A percentile compares a stretch with the other conserved stretches of the same genome.
Conservation (phyloP, 352 stramenopile species). For the Phytophthora aleatoria region DNA sequence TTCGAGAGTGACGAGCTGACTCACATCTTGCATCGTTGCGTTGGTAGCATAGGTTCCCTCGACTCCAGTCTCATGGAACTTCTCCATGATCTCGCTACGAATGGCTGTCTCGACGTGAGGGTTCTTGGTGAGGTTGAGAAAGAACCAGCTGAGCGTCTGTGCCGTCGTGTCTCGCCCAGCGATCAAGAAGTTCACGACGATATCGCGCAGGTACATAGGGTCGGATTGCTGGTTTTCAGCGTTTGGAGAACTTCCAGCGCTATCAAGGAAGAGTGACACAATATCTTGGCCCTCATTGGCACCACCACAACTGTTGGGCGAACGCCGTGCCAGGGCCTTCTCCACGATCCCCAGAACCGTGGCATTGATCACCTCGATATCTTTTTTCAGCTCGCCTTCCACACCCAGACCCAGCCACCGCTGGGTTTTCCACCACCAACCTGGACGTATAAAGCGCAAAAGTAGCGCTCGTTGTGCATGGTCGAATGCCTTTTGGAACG, state of each 20-base stretch:
- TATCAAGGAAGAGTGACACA: constrained; percentile 38
- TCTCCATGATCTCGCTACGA: constrained; percentile 43
- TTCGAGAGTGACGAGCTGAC: constrained; percentile 48
- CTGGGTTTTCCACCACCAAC: constrained; percentile 53
- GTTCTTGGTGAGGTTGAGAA: constrained; percentile 53
- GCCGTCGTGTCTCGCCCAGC: constrained; percentile 81
- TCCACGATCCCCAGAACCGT: constrained; percentile 47
- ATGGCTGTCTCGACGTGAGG: constrained; percentile 50
- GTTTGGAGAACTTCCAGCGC: constrained; percentile 15
- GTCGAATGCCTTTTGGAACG: constrained; percentile 66
- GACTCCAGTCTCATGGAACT: constrained; percentile 10
- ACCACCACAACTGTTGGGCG: background rate
- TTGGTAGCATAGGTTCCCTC: background rate
- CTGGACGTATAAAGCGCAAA: constrained; percentile 43
- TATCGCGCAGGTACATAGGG: constrained; percentile 54
- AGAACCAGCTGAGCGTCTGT: constrained; percentile 75
- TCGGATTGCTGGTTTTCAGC: constrained; percentile 33
- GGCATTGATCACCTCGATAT: constrained; percentile 45
- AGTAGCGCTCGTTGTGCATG: constrained; percentile 35
- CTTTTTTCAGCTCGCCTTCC: constrained; percentile 36
- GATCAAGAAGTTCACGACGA: constrained; percentile 85
- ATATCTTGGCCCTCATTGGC: constrained; percentile 7
- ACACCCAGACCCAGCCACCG: constrained; percentile 37
- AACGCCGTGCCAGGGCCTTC: constrained; percentile 30
- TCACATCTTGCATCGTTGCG: constrained; percentile 37